Percentiles rank a stretch among this genome's conserved stretches.
Evolutionary conservation across 2,329 filamentous ascomycete genomes (phyloP).

Genomic region (Fusarium drepaniforme): DNA sequence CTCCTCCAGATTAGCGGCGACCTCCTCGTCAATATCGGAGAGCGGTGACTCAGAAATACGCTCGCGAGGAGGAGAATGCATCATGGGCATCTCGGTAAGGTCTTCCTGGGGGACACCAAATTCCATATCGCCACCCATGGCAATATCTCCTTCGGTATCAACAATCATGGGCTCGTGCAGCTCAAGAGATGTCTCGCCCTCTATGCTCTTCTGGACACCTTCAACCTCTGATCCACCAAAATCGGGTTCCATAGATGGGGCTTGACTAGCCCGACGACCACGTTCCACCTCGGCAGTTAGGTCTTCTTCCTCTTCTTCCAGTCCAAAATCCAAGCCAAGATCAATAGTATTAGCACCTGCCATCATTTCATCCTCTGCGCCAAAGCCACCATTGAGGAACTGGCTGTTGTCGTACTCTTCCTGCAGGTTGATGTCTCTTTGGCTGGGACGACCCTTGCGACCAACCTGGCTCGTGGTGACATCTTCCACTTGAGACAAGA

Average conservation of each 20-base stretch:
- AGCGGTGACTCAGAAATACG: conserved; percentile 78
- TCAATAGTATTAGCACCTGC: conserved; percentile 75
- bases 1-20: conserved; percentile 69
- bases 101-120: conserved; percentile 74
- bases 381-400: conserved; percentile 77
- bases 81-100: conserved; percentile 62
- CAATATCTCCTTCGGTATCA: conserved; percentile 73
- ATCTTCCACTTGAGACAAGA: conserved; percentile 81
- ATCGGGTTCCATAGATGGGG: conserved; percentile 76
- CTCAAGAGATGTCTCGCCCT: conserved; percentile 67
- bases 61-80: conserved; percentile 58
- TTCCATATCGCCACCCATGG: conserved; percentile 69
- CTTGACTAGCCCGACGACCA: conserved; percentile 83
- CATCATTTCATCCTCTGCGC: conserved; percentile 69
- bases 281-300: conserved; percentile 77
- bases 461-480: conserved; percentile 64
- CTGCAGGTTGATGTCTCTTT: conserved; percentile 76
- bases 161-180: conserved; percentile 67
- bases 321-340: conserved; percentile 79
- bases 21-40: conserved; percentile 75
- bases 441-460: conserved; percentile 69
- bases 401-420: conserved; percentile 82
- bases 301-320: conserved; percentile 73
- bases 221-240: conserved; percentile 73
- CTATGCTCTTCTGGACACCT: conserved; percentile 65